Percentiles rank a stretch among this genome's conserved stretches.
Evolutionary conservation across 1,139 yeast species (phyloP).

Genomic region (Suhomyces bribrorum): DNA sequence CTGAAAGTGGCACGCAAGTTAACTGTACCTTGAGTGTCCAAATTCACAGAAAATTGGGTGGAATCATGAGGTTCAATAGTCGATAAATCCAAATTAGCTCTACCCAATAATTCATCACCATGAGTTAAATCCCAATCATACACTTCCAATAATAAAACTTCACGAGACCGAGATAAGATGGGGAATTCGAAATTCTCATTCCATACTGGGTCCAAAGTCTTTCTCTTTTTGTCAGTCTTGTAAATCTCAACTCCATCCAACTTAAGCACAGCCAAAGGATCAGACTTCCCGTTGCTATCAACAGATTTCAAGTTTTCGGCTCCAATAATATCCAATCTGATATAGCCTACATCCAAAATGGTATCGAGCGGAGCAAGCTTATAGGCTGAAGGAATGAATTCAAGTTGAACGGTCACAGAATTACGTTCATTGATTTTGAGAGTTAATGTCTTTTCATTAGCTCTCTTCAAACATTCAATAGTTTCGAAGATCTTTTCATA

Average conservation of each 20-base stretch:
- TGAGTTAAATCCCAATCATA: conserved; percentile 82
- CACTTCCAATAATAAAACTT: conserved; percentile 48
- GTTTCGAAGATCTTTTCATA: conserved; percentile 53
- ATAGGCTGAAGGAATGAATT: conserved; percentile 59
- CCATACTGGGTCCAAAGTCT: conserved; percentile 70
- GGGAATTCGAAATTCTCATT: conserved; percentile 62
- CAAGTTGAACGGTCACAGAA: conserved; percentile 49
- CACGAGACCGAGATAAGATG: conserved; percentile 61
- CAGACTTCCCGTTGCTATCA: conserved; percentile 75
- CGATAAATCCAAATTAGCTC: conserved; percentile 50
- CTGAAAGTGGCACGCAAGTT: conserved; percentile 53
- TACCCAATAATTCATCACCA: conserved; percentile 60
- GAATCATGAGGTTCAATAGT: conserved; percentile 46
- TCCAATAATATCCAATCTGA: conserved; percentile 55
- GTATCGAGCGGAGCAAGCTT: conserved; percentile 60
- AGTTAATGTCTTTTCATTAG: conserved; percentile 48
- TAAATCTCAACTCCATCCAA: conserved; percentile 56
- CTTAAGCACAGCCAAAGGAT: conserved; percentile 58
- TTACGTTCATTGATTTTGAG: conserved; percentile 48
- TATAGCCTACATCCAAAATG: conserved; percentile 64
- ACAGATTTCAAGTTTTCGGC: conserved; percentile 57
- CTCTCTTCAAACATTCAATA: conserved; percentile 50
- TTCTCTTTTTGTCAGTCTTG: conserved; percentile 63
- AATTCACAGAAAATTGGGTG: conserved; percentile 47
- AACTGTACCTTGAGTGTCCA: conserved; percentile 64